These are phyloP conservation scores for Kregervanrija delftensis DNA, from an alignment of 805 yeast genomes.

Conservation along the genomic window DNA sequence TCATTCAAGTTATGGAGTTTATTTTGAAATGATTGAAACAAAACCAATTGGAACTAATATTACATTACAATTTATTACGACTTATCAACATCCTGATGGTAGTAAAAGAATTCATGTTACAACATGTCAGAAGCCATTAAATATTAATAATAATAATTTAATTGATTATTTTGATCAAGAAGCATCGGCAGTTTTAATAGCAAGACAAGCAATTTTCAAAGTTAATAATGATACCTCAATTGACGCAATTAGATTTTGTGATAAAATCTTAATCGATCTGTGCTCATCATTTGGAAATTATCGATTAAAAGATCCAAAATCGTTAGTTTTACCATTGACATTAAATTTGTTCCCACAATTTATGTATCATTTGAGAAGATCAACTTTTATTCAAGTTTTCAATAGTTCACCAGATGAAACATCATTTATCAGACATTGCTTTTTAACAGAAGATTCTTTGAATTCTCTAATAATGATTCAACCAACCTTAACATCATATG, in stretches of 20 bases:
- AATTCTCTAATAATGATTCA: conserved; percentile 64
- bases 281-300: conserved; percentile 43
- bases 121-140: conserved; percentile 41
- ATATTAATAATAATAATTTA: conserved; percentile 29
- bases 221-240: conserved; percentile 31
- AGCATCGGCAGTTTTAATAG: conserved; percentile 56
- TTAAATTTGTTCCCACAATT: conserved; percentile 59
- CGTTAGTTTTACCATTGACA: conserved; percentile 43
- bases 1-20: conserved; percentile 52
- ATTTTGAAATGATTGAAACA: conserved; percentile 39
- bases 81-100: conserved; percentile 58
- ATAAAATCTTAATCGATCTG: conserved; percentile 39
- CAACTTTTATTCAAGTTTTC: conserved; percentile 58
- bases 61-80: conserved; percentile 47
- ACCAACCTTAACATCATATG: conserved; percentile 57
- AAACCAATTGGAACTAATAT: conserved; percentile 13
- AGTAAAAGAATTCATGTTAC: conserved; percentile 54
- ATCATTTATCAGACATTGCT: conserved; percentile 53
- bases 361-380: conserved; percentile 59
- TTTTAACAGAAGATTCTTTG: conserved; percentile 53
- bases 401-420: conserved; percentile 72
- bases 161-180: conserved; percentile 58
- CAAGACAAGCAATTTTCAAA: conserved; percentile 45
- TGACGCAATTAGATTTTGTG: conserved; percentile 39
- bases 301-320: conserved; percentile 36